Percentiles rank a stretch among this genome's conserved stretches.
Conservation (phyloP, 2,329 filamentous ascomycete species). For the Exophiala aquamarina region DNA sequence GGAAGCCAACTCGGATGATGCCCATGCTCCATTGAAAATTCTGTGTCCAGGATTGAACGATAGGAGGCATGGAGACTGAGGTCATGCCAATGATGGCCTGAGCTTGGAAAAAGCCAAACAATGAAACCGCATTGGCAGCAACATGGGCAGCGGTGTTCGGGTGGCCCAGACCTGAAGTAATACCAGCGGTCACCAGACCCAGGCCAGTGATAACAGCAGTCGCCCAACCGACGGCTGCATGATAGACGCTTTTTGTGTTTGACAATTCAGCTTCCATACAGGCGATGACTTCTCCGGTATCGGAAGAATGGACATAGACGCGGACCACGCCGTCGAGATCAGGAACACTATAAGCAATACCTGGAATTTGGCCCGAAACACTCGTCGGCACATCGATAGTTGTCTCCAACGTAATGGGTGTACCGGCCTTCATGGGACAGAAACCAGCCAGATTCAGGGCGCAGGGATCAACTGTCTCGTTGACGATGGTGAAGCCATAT, state of each 20-base stretch:
- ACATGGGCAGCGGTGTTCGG: constrained; percentile 94
- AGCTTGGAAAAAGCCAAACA: constrained; percentile 92
- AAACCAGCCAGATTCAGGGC: constrained; percentile 66
- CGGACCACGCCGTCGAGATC: constrained; percentile 85
- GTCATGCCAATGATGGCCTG: constrained; percentile 90
- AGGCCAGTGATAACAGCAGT: constrained; percentile 85
- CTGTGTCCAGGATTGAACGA: constrained; percentile 91
- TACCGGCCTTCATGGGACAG: constrained; percentile 84
- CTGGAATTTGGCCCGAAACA: constrained; percentile 68
- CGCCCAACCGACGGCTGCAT: constrained; percentile 84
- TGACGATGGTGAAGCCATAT: constrained; percentile 76
- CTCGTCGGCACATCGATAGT: constrained; percentile 60
- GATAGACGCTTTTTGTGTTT: constrained; percentile 89
- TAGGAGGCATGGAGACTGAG: constrained; percentile 76
- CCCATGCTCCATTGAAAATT: constrained; percentile 99
- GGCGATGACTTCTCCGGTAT: constrained; percentile 66
- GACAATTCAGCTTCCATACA: constrained; percentile 86
- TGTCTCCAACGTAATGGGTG: constrained; percentile 71
- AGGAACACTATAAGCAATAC: constrained; percentile 83
- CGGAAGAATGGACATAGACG: constrained; percentile 74
- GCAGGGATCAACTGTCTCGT: constrained; percentile 73
- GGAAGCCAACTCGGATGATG: constrained; percentile 82
- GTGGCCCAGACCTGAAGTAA: constrained; percentile 87
- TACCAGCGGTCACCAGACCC: constrained; percentile 78
- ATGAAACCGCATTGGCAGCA: constrained; percentile 87